Conservation (phyloP, 371 early-diverging fungal genomes). For the Mortierella sp. region DNA sequence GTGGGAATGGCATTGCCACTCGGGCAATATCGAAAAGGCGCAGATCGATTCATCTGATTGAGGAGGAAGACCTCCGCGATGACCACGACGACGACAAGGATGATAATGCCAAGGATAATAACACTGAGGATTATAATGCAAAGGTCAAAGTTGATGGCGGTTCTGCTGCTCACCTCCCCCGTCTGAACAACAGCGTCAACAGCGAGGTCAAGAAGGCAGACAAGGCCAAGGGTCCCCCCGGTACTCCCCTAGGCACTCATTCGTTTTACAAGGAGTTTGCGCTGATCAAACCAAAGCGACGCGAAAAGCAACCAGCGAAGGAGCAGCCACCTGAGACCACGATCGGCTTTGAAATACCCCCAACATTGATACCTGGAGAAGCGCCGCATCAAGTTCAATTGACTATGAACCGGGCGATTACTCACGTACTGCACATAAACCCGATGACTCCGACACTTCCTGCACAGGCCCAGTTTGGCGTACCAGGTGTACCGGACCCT, state of each 20-base stretch:
- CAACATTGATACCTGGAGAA: neutral
- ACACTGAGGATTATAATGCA: neutral
- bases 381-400: neutral
- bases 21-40: neutral
- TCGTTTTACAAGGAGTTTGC: conserved; percentile 2
- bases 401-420: neutral
- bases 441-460: neutral
- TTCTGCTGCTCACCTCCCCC: neutral
- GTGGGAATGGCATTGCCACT: neutral
- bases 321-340: neutral
- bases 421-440: neutral
- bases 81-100: neutral
- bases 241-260: neutral
- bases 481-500: neutral
- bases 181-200: neutral
- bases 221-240: neutral
- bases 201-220: neutral
- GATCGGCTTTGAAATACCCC: neutral
- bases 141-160: neutral
- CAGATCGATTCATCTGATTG: neutral
- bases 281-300: neutral
- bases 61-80: neutral
- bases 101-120: neutral
- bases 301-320: neutral
- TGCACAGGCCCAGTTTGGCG: neutral